Evolutionary conservation across 768 basidiomycete genomes (phyloP), one percentile per base, ranked within the genome.

Genomic region (Lepiota brunneoincarnata): DNA sequence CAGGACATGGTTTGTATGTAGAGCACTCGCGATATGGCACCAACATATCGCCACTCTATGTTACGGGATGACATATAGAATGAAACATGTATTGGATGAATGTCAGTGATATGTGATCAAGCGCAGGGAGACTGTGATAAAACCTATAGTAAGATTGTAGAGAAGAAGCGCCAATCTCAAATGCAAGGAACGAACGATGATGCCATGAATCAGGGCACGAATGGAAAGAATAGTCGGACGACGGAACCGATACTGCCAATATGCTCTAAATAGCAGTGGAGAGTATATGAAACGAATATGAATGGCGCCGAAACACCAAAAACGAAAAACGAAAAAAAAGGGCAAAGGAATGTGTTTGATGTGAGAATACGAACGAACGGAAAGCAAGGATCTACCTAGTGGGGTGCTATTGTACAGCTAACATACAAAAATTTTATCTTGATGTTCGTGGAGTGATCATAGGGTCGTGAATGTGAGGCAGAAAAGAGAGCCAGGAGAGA

Each of bases 361-460:
- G 21, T 43, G 41, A 2, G 41, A 43, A 31, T 31, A 31, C 11
- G 31, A 31, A 31, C 7, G 49, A 50, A n/a, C 40, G 38, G 38
- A 24, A 40, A 10, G 38, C 28, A 34, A 50, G 49, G 49, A 40
- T 50, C 49, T 50, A 50, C 49, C 49, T 50, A 31, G n/a, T 41
- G 49, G 24, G 11, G 20, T 18, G 34, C 37, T 50, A 50, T 40
- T 26, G 31, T 50, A 50, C 49, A 40, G n/a, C 37, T 39, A 50
- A 15, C n/a, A 50, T 50, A 40, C 38, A 50, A 11, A 38, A 39
- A n/a, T 38, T 17, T 14, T n/a, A 26, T 41, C 40, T 41, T 26
- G 31, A 23, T 50, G 38, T 31, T 21, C 39, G 7, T 18, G 12
- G 15, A 18, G 9, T 17, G 31, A 2, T 35, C 18, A 24, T 12